phyloP scores from a whole-genome alignment of 1,284 basidiomycete genomes.

The Heliocybe sulcata region DNA sequence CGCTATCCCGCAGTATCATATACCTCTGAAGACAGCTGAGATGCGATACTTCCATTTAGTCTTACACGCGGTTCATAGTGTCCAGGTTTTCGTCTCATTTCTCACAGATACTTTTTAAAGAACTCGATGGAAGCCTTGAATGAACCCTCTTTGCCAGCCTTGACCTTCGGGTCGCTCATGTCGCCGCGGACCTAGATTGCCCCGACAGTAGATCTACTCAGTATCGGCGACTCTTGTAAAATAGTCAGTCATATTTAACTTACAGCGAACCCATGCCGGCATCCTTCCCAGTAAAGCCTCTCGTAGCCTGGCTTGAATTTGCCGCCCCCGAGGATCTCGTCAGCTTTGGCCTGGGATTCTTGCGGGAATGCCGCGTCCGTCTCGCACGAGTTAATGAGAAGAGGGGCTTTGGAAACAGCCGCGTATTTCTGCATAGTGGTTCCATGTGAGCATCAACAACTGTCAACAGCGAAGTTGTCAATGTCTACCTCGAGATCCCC shows the following conservation, averaged over 20 bases:
- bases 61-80: too few relatives aligned
- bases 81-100: background rate
- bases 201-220: too few relatives aligned
- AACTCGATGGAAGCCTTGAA: slow-evolving; percentile 49
- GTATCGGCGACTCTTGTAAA: too few relatives aligned
- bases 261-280: slow-evolving; percentile 3
- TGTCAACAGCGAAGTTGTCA: background rate
- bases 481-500: slow-evolving; percentile 20
- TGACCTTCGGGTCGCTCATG: slow-evolving; percentile 27
- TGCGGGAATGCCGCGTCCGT: slow-evolving; percentile 42
- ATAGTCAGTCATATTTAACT: background rate
- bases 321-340: slow-evolving; percentile 46
- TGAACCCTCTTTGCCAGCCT: slow-evolving; percentile 58
- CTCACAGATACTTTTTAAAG: slow-evolving; percentile 31
- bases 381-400: slow-evolving; percentile 60
- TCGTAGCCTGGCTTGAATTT: slow-evolving; percentile 50
- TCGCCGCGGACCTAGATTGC: background rate
- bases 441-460: background rate
- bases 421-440: slow-evolving; percentile 36
- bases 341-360: slow-evolving; percentile 38
- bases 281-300: slow-evolving; percentile 25
- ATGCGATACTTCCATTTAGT: too few relatives aligned
- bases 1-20: too few relatives aligned
- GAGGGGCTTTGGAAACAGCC: slow-evolving; percentile 37
- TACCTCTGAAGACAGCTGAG: too few relatives aligned